phyloP scores from a whole-genome alignment of 169 alveolate genomes.

The Babesia bigemina region DNA sequence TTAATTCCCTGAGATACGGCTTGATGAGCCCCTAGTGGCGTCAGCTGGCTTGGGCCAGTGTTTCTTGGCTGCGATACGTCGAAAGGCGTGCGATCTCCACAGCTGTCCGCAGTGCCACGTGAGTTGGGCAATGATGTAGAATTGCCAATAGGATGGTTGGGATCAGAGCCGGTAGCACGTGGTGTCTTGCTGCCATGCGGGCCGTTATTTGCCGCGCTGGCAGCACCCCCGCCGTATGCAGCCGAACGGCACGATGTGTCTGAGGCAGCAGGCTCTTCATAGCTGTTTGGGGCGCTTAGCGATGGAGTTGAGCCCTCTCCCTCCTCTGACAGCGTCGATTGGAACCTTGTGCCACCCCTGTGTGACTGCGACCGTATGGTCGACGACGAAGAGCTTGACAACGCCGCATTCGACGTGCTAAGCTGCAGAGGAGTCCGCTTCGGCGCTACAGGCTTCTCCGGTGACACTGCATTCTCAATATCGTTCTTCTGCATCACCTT shows the following conservation, averaged over 20 bases:
- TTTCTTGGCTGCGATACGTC: background rate
- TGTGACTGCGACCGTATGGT: background rate
- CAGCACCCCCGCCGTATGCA: background rate
- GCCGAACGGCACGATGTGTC: background rate
- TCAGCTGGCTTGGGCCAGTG: background rate
- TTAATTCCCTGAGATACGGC: no score
- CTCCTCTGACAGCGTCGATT: background rate
- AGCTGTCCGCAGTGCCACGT: background rate
- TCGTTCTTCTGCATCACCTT: constrained; percentile 32
- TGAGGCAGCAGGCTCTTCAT: background rate
- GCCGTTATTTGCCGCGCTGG: background rate
- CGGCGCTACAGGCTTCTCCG: constrained; percentile 22
- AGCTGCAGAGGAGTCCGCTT: constrained; percentile 37
- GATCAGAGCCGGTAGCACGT: background rate
- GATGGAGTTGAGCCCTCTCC: background rate
- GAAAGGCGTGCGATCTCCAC: background rate
- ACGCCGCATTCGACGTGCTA: background rate
- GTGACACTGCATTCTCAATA: constrained; percentile 21
- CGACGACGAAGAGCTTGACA: constrained; percentile 2
- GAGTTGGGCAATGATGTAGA: background rate
- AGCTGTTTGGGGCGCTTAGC: background rate
- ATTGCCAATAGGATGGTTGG: background rate
- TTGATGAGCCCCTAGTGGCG: no score
- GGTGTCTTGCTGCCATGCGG: background rate
- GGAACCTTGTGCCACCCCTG: background rate